Evolutionary conservation across 2,329 filamentous ascomycete genomes (phyloP).

Genomic region (Hirsutella rhossiliensis): DNA sequence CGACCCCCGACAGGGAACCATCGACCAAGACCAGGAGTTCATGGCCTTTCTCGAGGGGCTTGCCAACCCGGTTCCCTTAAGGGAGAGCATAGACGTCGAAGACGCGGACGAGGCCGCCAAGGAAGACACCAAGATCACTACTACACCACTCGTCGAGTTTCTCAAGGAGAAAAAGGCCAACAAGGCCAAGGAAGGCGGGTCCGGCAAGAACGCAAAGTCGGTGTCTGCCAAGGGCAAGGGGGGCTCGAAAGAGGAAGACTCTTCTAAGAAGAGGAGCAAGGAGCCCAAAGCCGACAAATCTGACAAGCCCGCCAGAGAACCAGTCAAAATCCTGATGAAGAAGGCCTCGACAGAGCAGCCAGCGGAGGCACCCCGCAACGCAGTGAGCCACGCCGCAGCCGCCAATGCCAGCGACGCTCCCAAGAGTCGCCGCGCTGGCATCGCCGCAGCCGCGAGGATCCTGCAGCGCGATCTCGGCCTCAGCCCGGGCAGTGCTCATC

Average conservation of each 20-base stretch:
- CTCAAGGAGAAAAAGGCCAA: conserved; percentile 86
- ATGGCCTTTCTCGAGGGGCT: conserved; percentile 84
- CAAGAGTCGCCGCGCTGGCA: conserved; percentile 48
- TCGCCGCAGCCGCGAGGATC: conserved; percentile 51
- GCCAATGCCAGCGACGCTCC: conserved; percentile 22
- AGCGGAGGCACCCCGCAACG: conserved; percentile 31
- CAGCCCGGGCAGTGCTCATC: conserved; percentile 49
- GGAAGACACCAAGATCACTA: conserved; percentile 52
- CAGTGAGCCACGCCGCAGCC: conserved; percentile 22
- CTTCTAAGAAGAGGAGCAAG: conserved; percentile 50
- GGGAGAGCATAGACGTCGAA: conserved; percentile 30
- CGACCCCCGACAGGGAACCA: conserved; percentile 83
- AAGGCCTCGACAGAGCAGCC: conserved; percentile 38
- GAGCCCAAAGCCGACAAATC: conserved; percentile 43
- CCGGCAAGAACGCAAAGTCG: conserved; percentile 36
- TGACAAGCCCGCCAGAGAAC: conserved; percentile 42
- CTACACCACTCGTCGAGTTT: conserved; percentile 81
- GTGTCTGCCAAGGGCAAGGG: conserved; percentile 33
- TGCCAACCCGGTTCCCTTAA: conserved; percentile 51
- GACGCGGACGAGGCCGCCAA: conserved; percentile 29
- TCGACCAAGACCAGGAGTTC: conserved; percentile 93
- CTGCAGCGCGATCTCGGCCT: conserved; percentile 55
- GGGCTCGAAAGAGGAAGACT: conserved; percentile 31
- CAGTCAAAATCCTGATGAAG: conserved; percentile 52
- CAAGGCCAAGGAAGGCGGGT: conserved; percentile 41